Evolutionary conservation across 495 filamentous ascomycete species (phyloP).

Genomic region (Evernia prunastri): DNA sequence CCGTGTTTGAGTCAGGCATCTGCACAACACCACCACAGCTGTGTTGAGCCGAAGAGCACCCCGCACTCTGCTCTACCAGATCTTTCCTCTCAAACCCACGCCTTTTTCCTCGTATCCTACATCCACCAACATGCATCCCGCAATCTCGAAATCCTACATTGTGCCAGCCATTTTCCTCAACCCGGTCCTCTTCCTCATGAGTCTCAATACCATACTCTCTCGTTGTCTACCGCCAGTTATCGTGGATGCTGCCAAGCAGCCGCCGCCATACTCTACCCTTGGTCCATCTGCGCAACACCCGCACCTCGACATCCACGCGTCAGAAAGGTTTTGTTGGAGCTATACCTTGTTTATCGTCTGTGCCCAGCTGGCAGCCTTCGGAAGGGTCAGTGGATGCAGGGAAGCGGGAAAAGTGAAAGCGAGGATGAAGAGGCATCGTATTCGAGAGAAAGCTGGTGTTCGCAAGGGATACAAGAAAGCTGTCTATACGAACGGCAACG

Average conservation of each 20-base stretch:
- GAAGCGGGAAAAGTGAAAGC: conserved; percentile 22
- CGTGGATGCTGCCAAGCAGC: conserved; percentile 25
- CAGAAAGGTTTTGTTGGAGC: conserved; percentile 34
- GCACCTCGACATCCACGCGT: conserved; percentile 35
- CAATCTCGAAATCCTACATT: conserved; percentile 33
- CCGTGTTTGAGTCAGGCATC: not conserved
- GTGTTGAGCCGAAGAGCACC: not conserved
- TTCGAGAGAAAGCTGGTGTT: not conserved
- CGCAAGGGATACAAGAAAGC: not conserved
- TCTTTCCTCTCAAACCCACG: not conserved
- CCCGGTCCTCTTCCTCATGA: conserved; percentile 37
- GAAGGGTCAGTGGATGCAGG: conserved; percentile 20
- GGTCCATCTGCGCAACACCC: conserved; percentile 29
- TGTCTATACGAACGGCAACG: not conserved
- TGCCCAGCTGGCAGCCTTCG: conserved; percentile 27
- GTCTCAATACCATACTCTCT: conserved; percentile 37
- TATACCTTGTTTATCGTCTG: conserved; percentile 32
- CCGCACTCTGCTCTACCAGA: not conserved
- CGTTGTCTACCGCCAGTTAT: conserved; percentile 29
- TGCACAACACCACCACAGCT: not conserved
- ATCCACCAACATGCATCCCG: conserved; percentile 24
- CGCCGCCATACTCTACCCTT: conserved; percentile 27
- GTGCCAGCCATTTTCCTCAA: conserved; percentile 39
- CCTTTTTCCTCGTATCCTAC: too few species aligned
- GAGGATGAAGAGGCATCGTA: conserved; percentile 15